Evolutionary conservation across 352 stramenopile species (phyloP), one percentile per base, ranked within the genome.

Genomic region (Globisporangium okanoganense): DNA sequence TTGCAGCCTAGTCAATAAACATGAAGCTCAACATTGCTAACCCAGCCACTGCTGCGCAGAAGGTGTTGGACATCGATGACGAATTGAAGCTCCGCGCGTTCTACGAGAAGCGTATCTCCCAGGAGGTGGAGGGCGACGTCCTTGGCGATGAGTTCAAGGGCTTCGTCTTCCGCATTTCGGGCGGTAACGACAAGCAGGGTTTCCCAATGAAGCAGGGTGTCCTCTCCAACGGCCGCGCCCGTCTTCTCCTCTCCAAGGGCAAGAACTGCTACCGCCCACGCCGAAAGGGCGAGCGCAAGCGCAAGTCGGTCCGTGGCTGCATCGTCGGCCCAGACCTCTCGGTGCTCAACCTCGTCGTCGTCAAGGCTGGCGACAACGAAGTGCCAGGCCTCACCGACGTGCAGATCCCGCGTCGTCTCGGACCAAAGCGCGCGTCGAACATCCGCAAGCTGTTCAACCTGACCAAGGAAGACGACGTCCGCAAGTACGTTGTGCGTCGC

Each of bases 161-260:
- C 75, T 99, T 99, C 77, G 82, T 98, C 73, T 97, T 99, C 78
- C 95, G 96, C 70, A 98, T 99, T 73, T 98, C 94, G 59, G 98
- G 98, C 73, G 98, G 98, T 82, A 99, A 99, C 83, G 98, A 99
- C 89, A 99, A 99, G 92, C 97, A 99, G 88, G 98, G 98, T 65
- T 99, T 99, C 88, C 97, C 97, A 66, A 99, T 99, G 98, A 99
- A 99, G 94, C 98, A 99, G 89, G 98, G 98, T 91, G 96, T 99
- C 62, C 87, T 99, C 62, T 98, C 94, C 56, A 98, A 99, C 85
- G 93, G 96, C 79, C 97, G 98, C 84, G 98, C 99, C 36, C 94
- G 97, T 73, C 94, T 99, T 48, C 83, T 99, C n/a, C 91, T 99
- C 35, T 87, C 90, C 60, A 98, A 99, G 84, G 97, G 97, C 72